Base-by-base conservation (phyloP, 768 basidiomycete species). In the Pleurotus sapidus region DNA sequence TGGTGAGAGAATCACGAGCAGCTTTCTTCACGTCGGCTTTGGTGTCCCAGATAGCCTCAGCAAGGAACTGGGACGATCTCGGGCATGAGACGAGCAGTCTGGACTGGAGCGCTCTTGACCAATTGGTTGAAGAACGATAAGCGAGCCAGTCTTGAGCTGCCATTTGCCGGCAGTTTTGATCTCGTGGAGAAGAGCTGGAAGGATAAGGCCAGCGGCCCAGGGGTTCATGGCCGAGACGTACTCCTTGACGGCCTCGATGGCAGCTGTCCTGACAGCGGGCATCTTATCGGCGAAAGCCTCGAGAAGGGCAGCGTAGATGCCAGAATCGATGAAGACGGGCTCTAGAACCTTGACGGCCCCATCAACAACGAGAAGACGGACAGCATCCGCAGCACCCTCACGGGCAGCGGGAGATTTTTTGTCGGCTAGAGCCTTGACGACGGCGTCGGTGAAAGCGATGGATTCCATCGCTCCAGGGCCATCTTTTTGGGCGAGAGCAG, bases 1-100 rank as follows among this genome's bases (percentile, higher is more conserved):
- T 95, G 66, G 92, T 92, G 68, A 98, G 87, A 61, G 95, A 88
- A 72, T 91, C 88, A 70, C 93, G 93, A 59, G 96, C 95, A 39
- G 93, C 91, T 82, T 98, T 97, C 88, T 98, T 98, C 73, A 98
- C 96, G 63, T 97, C 94, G 47, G 94, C 87, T 79, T 98, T 98
- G 74, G 94, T 96, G 75, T 97, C 95, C 96, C 96, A 98, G 66
- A 98, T 96, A 58, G 90, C 93, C 69, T 94, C 95, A 37, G 95
- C 74, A 67, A 98, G 92, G 92, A 66, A 98, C 80, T 60, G 95
- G 95, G 62, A 98, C 89, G 61, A 98, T 92, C 47, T 96, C 93
- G 59, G 93, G 94, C 80, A 94, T 95, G 68, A 94, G 89, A 65
- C 86, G 87, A 59, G 90, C 89, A 55, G 83, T 91, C 77, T 95